These are phyloP conservation scores for Syzygium malaccense DNA, from an alignment of 441 rosid species.

Conservation along the genomic window DNA sequence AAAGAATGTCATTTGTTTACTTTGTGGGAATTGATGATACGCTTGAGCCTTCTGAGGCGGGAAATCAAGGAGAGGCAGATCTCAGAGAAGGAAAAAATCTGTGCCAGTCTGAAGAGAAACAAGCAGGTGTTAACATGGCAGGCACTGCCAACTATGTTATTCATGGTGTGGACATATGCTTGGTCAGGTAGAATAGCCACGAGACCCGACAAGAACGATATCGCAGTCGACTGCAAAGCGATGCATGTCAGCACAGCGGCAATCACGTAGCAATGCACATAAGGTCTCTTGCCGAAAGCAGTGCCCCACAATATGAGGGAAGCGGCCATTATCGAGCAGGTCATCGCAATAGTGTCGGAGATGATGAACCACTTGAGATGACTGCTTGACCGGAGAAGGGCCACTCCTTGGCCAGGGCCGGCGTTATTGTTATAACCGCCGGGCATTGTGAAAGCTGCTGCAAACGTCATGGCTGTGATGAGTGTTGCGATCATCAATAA, in stretches of 20 bases:
- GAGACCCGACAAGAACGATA: not conserved
- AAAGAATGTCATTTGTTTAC: too few species aligned
- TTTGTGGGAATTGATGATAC: not conserved
- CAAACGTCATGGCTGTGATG: slow-evolving; percentile 17
- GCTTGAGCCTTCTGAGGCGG: not conserved
- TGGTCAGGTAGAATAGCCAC: not conserved
- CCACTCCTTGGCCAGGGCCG: too few species aligned
- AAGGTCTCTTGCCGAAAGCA: too few species aligned
- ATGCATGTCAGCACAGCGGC: not conserved
- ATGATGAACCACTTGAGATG: too few species aligned
- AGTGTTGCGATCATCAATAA: slow-evolving; percentile 7
- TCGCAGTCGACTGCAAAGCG: fast-evolving
- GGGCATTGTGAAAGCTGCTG: slow-evolving; percentile 16
- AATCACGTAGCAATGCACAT: too few species aligned
- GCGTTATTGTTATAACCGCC: not conserved
- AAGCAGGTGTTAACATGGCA: not conserved
- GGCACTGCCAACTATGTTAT: not conserved
- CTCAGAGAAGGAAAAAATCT: not conserved
- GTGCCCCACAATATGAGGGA: too few species aligned
- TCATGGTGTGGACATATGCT: not conserved
- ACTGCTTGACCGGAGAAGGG: too few species aligned
- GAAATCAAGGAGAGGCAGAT: not conserved
- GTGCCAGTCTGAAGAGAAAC: not conserved
- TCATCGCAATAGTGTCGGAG: too few species aligned
- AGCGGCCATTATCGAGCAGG: too few species aligned